Evolutionary conservation across 2,329 filamentous ascomycete genomes (phyloP), one percentile per base, ranked within the genome.

Genomic region (Zymoseptoria ardabiliae): DNA sequence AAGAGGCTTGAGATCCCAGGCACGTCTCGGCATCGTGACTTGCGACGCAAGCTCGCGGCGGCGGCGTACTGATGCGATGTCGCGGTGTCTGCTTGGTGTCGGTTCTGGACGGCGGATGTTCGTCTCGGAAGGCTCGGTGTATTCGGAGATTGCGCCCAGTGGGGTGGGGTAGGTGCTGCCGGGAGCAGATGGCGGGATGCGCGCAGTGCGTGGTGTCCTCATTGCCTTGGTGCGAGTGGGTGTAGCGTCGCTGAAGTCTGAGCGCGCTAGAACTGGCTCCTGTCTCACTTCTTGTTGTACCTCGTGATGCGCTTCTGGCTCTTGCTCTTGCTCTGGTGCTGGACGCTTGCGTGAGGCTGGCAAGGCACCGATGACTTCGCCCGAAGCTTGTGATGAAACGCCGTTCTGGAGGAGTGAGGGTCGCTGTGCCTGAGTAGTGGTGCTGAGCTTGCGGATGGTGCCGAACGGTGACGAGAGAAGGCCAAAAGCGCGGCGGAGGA

Each of bases 141-240:
- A 61, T 52, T 69, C 68, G 22, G 62, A 62, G 51, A 69, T 68
- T 30, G 66, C 63, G 22, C 59, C 59, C 41, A 69, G 63, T 11
- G 58, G 57, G 28, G 63, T 61, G 23, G 56, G 53, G 59, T 60
- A 30, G 50, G 59, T 53, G 63, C 22, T 45, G 58, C 52, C n/a
- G 50, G 22, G 17, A 19, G 50, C 22, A 23, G 60, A 58, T 23
- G 58, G 54, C 10, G 50, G 45, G 17, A 52, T 55, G 45, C 55
- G 51, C 21, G 55, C 55, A 10, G 21, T 25, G 55, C 56, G 61
- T 22, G 61, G 64, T 20, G 59, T 62, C 35, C 35, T 45, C 35
- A 45, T 45, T 45, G 17, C 35, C 55, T 61, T 60, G 49, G 21
- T 54, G 53, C 45, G 52, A 45, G 53, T 54, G 41, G 55, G 17